phyloP scores from a whole-genome alignment of 345 rosid genomes.

The Trapa incisa region DNA sequence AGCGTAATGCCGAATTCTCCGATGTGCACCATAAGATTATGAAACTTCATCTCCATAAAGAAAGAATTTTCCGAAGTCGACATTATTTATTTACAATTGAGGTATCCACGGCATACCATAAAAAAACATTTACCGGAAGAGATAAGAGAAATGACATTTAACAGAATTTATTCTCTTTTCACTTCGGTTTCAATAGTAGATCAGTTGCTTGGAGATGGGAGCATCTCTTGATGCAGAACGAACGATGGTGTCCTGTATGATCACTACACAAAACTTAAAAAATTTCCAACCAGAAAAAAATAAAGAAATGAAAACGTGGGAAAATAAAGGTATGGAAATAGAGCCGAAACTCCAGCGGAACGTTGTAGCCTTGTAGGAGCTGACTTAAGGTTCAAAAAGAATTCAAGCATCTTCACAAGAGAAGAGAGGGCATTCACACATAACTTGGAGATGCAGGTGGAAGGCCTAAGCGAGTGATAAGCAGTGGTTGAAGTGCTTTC shows the following conservation, averaged over 20 bases:
- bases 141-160: neutral
- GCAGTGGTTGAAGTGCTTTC: slow-evolving; percentile 6
- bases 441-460: slow-evolving; percentile 5
- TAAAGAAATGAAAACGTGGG: no score
- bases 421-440: neutral
- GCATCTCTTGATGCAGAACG: neutral
- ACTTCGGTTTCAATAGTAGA: neutral
- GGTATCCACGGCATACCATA: neutral
- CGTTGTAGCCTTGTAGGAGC: neutral
- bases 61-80: neutral
- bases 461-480: neutral
- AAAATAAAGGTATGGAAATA: neutral
- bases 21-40: neutral
- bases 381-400: neutral
- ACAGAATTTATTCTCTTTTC: neutral
- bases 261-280: neutral
- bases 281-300: neutral
- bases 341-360: neutral
- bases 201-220: neutral
- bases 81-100: neutral
- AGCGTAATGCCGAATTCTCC: no score
- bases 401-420: neutral
- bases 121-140: neutral
- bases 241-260: neutral
- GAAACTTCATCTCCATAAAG: neutral